Percentiles rank a stretch among this genome's conserved stretches.
These are phyloP conservation scores for Sarocladium oryzae DNA, from an alignment of 2,329 filamentous ascomycete genomes.

Conservation along the genomic window DNA sequence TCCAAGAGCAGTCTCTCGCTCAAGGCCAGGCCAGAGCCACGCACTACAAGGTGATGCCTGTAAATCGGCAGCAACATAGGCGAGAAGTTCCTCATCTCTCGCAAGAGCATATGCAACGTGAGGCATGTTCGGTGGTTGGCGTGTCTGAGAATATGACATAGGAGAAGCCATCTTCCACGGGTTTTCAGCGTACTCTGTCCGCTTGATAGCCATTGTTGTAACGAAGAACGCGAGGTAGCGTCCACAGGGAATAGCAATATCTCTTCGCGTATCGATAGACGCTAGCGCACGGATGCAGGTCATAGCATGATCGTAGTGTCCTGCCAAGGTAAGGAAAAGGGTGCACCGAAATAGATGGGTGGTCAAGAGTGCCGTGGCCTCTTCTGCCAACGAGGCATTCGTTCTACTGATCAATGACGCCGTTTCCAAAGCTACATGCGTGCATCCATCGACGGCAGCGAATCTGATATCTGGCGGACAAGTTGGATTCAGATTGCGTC, in stretches of 20 bases:
- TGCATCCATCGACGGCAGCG: conserved; percentile 72
- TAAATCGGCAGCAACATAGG: conserved; percentile 78
- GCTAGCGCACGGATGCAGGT: conserved; percentile 66
- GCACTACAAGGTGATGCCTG: conserved; percentile 71
- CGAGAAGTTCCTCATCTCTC: conserved; percentile 80
- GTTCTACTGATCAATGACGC: conserved; percentile 65
- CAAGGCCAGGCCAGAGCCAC: conserved; percentile 74
- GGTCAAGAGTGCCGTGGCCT: conserved; percentile 68
- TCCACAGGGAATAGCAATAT: conserved; percentile 71
- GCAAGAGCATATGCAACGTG: conserved; percentile 18
- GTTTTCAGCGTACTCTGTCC: conserved; percentile 37
- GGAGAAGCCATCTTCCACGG: conserved; percentile 20
- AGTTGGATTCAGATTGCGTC: conserved; percentile 75
- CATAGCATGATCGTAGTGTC: conserved; percentile 65
- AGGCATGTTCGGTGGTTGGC: conserved; percentile 23
- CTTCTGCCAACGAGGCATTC: conserved; percentile 53
- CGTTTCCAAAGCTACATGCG: conserved; percentile 69
- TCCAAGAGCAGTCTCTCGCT: conserved; percentile 32
- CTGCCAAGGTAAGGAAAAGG: conserved; percentile 69
- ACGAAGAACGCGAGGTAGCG: conserved; percentile 79
- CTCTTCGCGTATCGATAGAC: conserved; percentile 63
- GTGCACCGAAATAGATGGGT: conserved; percentile 83
- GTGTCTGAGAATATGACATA: conserved; percentile 22
- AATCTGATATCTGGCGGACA: conserved; percentile 60
- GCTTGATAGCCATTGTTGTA: conserved; percentile 53